Percentiles rank a stretch among this genome's conserved stretches.
Conservation (phyloP, 2,329 filamentous ascomycete genomes). For the Exophiala sp. region DNA sequence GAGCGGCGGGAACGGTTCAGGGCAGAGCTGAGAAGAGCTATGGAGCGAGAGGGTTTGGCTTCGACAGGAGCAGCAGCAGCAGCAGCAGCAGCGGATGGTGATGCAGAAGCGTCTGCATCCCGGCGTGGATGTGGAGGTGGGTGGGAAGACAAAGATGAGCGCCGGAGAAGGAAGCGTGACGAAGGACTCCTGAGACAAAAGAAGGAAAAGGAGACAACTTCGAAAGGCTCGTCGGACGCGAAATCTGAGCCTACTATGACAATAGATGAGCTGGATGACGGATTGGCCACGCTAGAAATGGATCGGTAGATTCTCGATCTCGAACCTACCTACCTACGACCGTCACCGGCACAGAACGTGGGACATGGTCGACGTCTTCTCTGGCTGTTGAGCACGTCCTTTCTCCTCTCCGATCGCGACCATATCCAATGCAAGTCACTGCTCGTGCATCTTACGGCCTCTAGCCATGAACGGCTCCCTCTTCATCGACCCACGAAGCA, state of each 20-base stretch:
- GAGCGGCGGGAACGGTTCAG: conserved; percentile 37
- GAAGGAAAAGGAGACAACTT: conserved; percentile 10
- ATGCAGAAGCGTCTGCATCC: neutral
- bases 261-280: conserved; percentile 17
- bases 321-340: too few relatives aligned
- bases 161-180: conserved; percentile 38
- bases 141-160: conserved; percentile 30
- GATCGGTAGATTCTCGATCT: too few relatives aligned
- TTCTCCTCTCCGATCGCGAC: too few relatives aligned
- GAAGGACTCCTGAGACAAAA: conserved; percentile 37
- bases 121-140: neutral
- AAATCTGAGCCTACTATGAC: neutral
- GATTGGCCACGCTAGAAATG: conserved; percentile 1
- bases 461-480: conserved; percentile 26
- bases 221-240: conserved; percentile 12
- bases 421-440: too few relatives aligned
- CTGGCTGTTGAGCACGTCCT: too few relatives aligned
- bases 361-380: too few relatives aligned
- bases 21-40: conserved; percentile 21
- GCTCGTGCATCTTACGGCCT: conserved; percentile 14
- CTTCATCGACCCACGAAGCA: conserved; percentile 12
- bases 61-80: neutral
- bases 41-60: conserved; percentile 15
- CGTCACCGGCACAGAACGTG: too few relatives aligned
- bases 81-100: too few relatives aligned